These are phyloP conservation scores for Ascochyta clinopodiicola DNA, from an alignment of 2,329 filamentous ascomycete species.

Conservation along the genomic window DNA sequence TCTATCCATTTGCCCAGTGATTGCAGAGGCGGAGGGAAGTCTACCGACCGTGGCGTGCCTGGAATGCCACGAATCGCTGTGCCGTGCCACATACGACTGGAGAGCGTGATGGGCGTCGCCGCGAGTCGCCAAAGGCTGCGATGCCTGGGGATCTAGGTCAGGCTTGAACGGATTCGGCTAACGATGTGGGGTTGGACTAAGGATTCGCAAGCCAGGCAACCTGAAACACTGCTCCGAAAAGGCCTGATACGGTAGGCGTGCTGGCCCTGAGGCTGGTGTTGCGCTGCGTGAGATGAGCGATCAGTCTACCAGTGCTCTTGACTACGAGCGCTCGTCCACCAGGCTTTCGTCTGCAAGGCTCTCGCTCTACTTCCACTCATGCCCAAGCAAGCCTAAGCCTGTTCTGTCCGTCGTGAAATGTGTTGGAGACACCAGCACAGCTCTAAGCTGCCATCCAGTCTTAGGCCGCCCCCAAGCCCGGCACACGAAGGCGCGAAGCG, in stretches of 20 bases:
- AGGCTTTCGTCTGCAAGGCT: neutral
- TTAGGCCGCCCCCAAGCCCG: constrained; percentile 3
- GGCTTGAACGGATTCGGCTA: constrained; percentile 16
- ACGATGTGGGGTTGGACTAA: constrained; percentile 16
- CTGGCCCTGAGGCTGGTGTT: constrained; percentile 21
- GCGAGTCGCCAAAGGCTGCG: constrained; percentile 9
- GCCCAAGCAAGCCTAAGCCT: too few relatives aligned
- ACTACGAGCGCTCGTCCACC: neutral
- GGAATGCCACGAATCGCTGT: constrained; percentile 1
- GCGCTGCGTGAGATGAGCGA: neutral
- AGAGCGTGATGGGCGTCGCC: constrained; percentile 3
- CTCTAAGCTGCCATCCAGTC: neutral
- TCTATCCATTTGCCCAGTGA: neutral
- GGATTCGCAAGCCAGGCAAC: constrained; percentile 23
- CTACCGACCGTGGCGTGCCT: neutral
- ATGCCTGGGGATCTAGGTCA: constrained; percentile 21
- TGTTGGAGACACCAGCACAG: neutral
- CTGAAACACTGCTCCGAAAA: constrained; percentile 8
- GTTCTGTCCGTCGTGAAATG: neutral
- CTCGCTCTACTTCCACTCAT: neutral
- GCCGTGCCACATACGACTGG: constrained; percentile 5
- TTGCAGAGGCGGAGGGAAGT: neutral
- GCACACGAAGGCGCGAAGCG: constrained; percentile 9
- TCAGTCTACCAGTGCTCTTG: neutral
- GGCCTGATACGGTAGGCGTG: constrained; percentile 9